Percentiles rank a stretch among this genome's conserved stretches.
phyloP scores from a whole-genome alignment of 768 basidiomycete species.

The Leccinum truebloodii region DNA sequence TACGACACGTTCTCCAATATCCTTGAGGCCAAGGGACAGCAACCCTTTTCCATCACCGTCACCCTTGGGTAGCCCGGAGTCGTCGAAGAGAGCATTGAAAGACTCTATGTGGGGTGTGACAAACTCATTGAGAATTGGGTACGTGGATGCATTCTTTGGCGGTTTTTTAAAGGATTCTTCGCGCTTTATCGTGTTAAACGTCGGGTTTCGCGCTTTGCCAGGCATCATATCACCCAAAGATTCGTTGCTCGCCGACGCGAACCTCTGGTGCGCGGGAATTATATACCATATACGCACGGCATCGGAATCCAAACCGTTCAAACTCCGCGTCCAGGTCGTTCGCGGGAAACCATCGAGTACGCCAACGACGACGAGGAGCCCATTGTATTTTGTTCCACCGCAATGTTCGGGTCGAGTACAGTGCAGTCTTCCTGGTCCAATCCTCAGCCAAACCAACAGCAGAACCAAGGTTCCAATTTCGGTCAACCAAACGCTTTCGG shows the following conservation, averaged over 20 bases:
- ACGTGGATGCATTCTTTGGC: conserved; percentile 61
- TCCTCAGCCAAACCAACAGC: conserved; percentile 64
- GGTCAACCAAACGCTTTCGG: conserved; percentile 72
- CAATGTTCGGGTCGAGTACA: conserved; percentile 61
- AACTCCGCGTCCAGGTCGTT: conserved; percentile 23
- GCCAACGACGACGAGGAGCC: conserved; percentile 28
- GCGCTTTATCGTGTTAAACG: conserved; percentile 80
- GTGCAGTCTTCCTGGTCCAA: conserved; percentile 69
- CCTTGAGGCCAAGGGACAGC: conserved; percentile 72
- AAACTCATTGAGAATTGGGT: conserved; percentile 87
- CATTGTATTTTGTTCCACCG: conserved; percentile 16
- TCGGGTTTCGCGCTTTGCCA: conserved; percentile 49
- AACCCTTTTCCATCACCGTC: conserved; percentile 81
- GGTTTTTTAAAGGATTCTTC: conserved; percentile 81
- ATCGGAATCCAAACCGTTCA: conserved; percentile 19
- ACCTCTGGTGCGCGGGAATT: conserved; percentile 25
- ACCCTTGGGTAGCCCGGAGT: conserved; percentile 74
- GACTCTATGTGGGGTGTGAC: conserved; percentile 93
- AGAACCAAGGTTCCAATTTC: conserved; percentile 57
- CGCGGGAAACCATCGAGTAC: conserved; percentile 13
- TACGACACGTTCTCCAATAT: conserved; percentile 89
- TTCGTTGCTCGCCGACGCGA: not conserved
- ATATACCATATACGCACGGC: conserved; percentile 21
- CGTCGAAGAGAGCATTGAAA: conserved; percentile 96
- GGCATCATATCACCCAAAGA: conserved; percentile 42